A percentile compares a stretch with the other conserved stretches of the same genome.
These are phyloP conservation scores for Xylariaceae sp. DNA, from an alignment of 2,329 filamentous ascomycete genomes.

Conservation along the genomic window DNA sequence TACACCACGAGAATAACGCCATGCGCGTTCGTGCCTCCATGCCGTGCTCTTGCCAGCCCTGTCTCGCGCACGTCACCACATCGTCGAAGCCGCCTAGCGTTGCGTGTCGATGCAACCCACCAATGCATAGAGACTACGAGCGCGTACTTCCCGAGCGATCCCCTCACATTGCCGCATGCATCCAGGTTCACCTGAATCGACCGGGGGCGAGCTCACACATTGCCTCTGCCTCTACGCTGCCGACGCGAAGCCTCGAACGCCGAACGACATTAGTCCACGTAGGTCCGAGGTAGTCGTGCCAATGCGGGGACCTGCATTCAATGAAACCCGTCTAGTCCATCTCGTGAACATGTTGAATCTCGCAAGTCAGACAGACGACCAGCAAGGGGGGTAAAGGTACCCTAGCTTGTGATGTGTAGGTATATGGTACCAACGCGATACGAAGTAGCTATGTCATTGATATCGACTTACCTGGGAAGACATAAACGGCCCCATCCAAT, in stretches of 20 bases:
- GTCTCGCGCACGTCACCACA: constrained; percentile 17
- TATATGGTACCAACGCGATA: neutral
- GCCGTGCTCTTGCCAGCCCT: constrained; percentile 13
- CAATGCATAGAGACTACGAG: constrained; percentile 24
- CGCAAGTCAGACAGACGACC: constrained; percentile 3
- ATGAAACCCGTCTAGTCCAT: constrained; percentile 10
- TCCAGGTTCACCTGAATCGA: constrained; percentile 25
- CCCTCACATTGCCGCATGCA: constrained; percentile 26
- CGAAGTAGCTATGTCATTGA: neutral
- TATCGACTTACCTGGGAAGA: constrained; percentile 16
- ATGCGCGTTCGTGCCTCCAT: constrained; percentile 12
- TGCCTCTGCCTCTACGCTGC: constrained; percentile 14
- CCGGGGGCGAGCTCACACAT: constrained; percentile 18
- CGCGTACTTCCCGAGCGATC: constrained; percentile 25
- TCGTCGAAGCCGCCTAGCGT: constrained; percentile 13
- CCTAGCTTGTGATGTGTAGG: neutral
- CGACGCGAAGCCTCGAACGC: constrained; percentile 17
- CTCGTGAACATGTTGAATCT: constrained; percentile 3
- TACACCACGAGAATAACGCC: constrained; percentile 18
- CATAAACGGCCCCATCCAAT: constrained; percentile 6
- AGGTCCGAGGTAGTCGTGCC: constrained; percentile 16
- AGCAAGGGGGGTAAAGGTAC: neutral
- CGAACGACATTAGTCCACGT: constrained; percentile 21
- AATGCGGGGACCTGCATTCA: constrained; percentile 26
- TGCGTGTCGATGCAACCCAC: constrained; percentile 27